phyloP scores from a whole-genome alignment of 2,329 filamentous ascomycete species.

The Pseudopithomyces maydicus region DNA sequence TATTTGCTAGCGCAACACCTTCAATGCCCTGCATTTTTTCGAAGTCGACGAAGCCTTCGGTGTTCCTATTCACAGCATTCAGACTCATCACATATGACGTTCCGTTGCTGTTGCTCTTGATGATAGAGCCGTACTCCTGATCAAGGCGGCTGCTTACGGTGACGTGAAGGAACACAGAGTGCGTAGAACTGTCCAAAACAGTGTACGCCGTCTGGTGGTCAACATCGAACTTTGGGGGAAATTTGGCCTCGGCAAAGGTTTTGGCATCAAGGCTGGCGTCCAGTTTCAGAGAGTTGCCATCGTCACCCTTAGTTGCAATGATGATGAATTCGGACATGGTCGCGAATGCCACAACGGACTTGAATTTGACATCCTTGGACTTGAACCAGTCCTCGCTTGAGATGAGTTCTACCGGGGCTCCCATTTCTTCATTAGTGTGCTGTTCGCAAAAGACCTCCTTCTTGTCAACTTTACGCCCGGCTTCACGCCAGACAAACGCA shows the following conservation, averaged over 20 bases:
- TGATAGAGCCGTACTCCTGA: conserved; percentile 79
- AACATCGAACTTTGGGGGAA: conserved; percentile 83
- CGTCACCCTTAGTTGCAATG: conserved; percentile 72
- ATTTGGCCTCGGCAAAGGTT: conserved; percentile 80
- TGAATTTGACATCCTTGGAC: conserved; percentile 65
- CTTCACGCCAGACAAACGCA: conserved; percentile 77
- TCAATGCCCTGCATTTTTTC: conserved; percentile 94
- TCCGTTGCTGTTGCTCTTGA: conserved; percentile 98
- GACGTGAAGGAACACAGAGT: conserved; percentile 93
- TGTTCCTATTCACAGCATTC: conserved; percentile 79
- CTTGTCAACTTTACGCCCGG: conserved; percentile 59
- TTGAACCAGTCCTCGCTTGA: conserved; percentile 82
- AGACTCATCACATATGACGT: conserved; percentile 91
- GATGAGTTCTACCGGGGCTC: conserved; percentile 70
- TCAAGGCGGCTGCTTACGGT: conserved; percentile 71
- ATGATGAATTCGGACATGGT: conserved; percentile 98
- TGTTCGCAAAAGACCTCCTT: conserved; percentile 70
- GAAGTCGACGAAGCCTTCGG: conserved; percentile 83
- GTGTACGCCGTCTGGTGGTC: conserved; percentile 84
- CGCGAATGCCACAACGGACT: conserved; percentile 81
- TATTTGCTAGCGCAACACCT: conserved; percentile 85
- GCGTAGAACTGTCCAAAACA: conserved; percentile 90
- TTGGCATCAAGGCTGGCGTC: conserved; percentile 85
- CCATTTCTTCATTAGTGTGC: conserved; percentile 65
- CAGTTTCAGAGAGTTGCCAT: conserved; percentile 72